Conservation (phyloP, 805 yeast genomes). For the Kodamaea restingae region DNA sequence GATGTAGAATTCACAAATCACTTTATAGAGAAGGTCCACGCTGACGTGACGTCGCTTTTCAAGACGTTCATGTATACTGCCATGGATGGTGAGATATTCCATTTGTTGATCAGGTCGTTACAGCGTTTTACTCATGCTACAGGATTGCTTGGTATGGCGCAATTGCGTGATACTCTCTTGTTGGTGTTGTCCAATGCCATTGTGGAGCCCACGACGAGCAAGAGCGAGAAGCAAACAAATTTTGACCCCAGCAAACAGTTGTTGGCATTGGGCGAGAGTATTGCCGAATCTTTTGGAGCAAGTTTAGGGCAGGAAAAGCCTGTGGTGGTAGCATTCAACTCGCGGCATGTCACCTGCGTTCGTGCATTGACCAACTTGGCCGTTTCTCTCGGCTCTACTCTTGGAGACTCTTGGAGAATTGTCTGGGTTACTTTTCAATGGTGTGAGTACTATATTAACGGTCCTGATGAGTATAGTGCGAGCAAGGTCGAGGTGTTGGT, state of each 20-base stretch:
- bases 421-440: slow-evolving; percentile 66
- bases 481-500: slow-evolving; percentile 25
- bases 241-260: slow-evolving; percentile 30
- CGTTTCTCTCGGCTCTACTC: slow-evolving; percentile 72
- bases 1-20: slow-evolving; percentile 35
- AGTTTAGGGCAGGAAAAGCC: slow-evolving; percentile 2
- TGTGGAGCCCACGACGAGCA: slow-evolving; percentile 12
- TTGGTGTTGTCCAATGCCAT: slow-evolving; percentile 25
- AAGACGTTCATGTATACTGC: slow-evolving; percentile 54
- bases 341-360: slow-evolving; percentile 70
- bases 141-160: slow-evolving; percentile 61
- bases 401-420: slow-evolving; percentile 63
- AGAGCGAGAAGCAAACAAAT: neutral
- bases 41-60: slow-evolving; percentile 25
- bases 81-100: slow-evolving; percentile 68
- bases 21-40: slow-evolving; percentile 27
- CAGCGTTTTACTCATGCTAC: slow-evolving; percentile 81
- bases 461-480: slow-evolving; percentile 39
- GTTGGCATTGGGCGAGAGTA: slow-evolving; percentile 45
- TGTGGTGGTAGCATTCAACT: slow-evolving; percentile 45
- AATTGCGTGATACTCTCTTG: slow-evolving; percentile 52
- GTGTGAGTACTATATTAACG: slow-evolving; percentile 69
- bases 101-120: slow-evolving; percentile 61
- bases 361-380: slow-evolving; percentile 77
- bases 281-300: slow-evolving; percentile 47